phyloP scores from a whole-genome alignment of 2,329 filamentous ascomycete species.

The Grosmannia huntii region DNA sequence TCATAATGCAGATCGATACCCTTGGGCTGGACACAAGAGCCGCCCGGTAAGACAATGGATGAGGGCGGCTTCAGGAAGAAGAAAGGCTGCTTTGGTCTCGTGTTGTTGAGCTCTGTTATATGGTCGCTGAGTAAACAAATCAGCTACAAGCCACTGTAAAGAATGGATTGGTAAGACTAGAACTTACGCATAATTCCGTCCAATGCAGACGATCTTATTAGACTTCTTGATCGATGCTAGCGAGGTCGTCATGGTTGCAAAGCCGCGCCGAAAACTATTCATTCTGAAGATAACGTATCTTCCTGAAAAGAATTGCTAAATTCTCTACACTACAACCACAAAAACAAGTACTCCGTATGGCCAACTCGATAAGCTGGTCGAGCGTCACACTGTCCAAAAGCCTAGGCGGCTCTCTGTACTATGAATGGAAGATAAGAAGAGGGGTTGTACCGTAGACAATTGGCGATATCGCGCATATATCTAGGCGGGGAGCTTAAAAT shows the following conservation, averaged over 20 bases:
- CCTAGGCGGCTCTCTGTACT: no score
- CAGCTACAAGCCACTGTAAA: background rate
- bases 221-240: constrained; percentile 29
- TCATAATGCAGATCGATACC: constrained; percentile 88
- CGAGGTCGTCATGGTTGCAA: constrained; percentile 23
- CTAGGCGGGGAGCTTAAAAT: background rate
- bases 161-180: background rate
- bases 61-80: constrained; percentile 96
- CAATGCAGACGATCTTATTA: constrained; percentile 70
- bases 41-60: constrained; percentile 69
- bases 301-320: background rate
- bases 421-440: background rate
- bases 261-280: constrained; percentile 16
- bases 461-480: background rate
- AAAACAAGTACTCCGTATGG: background rate
- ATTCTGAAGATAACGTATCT: constrained; percentile 1
- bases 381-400: background rate
- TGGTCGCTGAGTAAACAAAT: constrained; percentile 55
- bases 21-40: constrained; percentile 67
- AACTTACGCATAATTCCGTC: constrained; percentile 82
- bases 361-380: background rate
- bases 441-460: background rate
- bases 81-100: constrained; percentile 85
- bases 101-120: constrained; percentile 80
- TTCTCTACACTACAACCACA: background rate